Evolutionary conservation across 2,329 filamentous ascomycete genomes (phyloP), one percentile per base, ranked within the genome.

Genomic region (Fusarium sp.): DNA sequence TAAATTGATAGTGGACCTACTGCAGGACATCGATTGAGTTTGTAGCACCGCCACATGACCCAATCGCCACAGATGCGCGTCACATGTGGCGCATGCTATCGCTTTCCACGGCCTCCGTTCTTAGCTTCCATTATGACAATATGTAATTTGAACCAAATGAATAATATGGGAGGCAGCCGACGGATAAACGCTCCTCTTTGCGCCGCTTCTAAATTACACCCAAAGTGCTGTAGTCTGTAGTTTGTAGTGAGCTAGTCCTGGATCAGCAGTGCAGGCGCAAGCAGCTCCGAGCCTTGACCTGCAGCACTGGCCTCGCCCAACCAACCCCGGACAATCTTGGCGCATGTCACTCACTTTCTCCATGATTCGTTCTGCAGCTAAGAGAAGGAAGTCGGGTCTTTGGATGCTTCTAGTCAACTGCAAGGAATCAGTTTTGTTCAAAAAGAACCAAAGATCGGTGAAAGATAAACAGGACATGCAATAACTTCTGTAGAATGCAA

Each of bases 41-140:
- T 32, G 6, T 10, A 18, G 47, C 52, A 68, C 52, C 52, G 60
- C 51, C 55, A 66, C 34, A 66, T 20, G 7, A n/a, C 22, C 34
- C 27, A 6, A 30, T 63, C 42, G 63, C 50, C 63, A 65, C 47
- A 18, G 12, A 20, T 43, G 40, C 55, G 63, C 63, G 68, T 71
- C 68, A 71, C 54, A 8, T 56, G 68, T 71, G 68, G 68, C 68
- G 59, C 38, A 57, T 60, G 68, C 51, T 24, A 16, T 50, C n/a
- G 51, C 8, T 45, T 43, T 49, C 42, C 20, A 18, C 29, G 29
- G 42, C 22, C 32, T 59, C 52, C n/a, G 40, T 25, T 34, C 32
- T 32, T 29, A 27, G 34, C 18, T 8, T 15, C 24, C 18, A 34
- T 29, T 22, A 15, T 43, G 50, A 27, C 29, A 30, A 44, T 50